Conservation (phyloP, 805 yeast genomes). For the Torulaspora franciscae region DNA sequence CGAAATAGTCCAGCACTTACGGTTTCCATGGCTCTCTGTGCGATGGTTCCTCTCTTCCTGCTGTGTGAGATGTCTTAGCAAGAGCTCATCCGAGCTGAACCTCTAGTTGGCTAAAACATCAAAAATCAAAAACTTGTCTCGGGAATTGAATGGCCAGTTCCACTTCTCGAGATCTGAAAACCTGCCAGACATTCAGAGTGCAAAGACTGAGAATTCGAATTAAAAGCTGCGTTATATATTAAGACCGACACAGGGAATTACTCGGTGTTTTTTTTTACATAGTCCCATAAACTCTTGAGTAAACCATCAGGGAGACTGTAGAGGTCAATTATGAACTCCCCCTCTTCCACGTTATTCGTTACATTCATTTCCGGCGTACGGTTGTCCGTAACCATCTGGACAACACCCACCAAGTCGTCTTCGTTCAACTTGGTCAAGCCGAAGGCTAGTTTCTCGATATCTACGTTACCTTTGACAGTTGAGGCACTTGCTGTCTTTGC, state of each 20-base stretch:
- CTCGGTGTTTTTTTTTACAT: constrained; percentile 66
- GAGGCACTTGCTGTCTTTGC: constrained; percentile 40
- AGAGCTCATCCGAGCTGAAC: not conserved
- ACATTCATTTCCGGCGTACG: constrained; percentile 92
- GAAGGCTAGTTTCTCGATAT: constrained; percentile 84
- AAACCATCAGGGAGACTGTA: constrained; percentile 88
- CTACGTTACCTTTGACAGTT: constrained; percentile 69
- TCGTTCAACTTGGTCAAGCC: constrained; percentile 83
- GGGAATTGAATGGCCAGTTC: too few species aligned
- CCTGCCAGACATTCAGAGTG: too few species aligned
- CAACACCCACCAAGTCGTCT: constrained; percentile 90
- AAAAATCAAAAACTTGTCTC: too few species aligned
- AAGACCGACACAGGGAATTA: constrained; percentile 7
- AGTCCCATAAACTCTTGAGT: constrained; percentile 91
- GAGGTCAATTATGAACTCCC: constrained; percentile 95
- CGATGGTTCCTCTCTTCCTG: not conserved
- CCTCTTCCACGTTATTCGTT: constrained; percentile 92
- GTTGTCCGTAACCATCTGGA: constrained; percentile 96
- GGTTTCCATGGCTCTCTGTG: constrained; percentile 7
- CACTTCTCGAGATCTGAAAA: too few species aligned
- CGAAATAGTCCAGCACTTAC: constrained; percentile 8
- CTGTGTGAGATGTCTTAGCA: not conserved
- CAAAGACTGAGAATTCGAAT: too few species aligned
- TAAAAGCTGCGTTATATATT: not conserved
- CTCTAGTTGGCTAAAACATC: not conserved